These are phyloP conservation scores for Neurospora sp. DNA, from an alignment of 495 filamentous ascomycete genomes.

Conservation along the genomic window DNA sequence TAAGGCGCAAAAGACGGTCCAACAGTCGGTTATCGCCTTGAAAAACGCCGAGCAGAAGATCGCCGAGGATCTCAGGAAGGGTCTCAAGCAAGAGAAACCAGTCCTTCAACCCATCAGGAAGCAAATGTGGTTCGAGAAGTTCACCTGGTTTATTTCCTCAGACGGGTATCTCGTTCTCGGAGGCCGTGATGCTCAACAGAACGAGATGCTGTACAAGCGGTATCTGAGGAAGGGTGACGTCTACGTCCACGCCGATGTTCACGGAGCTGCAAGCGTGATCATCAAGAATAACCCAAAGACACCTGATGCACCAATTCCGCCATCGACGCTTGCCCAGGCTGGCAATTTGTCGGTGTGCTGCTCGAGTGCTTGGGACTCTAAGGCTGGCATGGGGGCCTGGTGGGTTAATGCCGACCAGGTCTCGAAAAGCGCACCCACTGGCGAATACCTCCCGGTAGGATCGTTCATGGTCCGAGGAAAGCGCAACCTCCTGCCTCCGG, in stretches of 20 bases:
- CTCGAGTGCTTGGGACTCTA: constrained; percentile 88
- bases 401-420: constrained; percentile 87
- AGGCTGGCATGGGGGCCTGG: constrained; percentile 89
- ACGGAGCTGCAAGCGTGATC: constrained; percentile 72
- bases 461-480: constrained; percentile 69
- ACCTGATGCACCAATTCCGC: constrained; percentile 76
- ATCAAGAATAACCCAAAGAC: constrained; percentile 73
- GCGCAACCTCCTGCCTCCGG: constrained; percentile 84
- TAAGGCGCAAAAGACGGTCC: constrained; percentile 77
- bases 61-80: constrained; percentile 69
- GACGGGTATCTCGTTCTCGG: constrained; percentile 89
- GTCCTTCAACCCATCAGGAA: constrained; percentile 72
- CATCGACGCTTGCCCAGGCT: constrained; percentile 83
- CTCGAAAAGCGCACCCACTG: constrained; percentile 64
- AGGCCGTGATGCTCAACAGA: constrained; percentile 81
- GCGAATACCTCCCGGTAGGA: constrained; percentile 69
- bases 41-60: constrained; percentile 89
- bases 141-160: constrained; percentile 86
- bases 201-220: constrained; percentile 77
- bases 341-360: constrained; percentile 74
- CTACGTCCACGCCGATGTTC: constrained; percentile 83
- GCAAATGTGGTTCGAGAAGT: constrained; percentile 94
- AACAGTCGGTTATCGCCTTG: constrained; percentile 74
- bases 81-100: constrained; percentile 85
- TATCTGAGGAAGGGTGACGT: constrained; percentile 83